Percentiles rank a stretch among this genome's conserved stretches.
Conservation (phyloP, 2,329 filamentous ascomycete species). For the Aureobasidium sp. region DNA sequence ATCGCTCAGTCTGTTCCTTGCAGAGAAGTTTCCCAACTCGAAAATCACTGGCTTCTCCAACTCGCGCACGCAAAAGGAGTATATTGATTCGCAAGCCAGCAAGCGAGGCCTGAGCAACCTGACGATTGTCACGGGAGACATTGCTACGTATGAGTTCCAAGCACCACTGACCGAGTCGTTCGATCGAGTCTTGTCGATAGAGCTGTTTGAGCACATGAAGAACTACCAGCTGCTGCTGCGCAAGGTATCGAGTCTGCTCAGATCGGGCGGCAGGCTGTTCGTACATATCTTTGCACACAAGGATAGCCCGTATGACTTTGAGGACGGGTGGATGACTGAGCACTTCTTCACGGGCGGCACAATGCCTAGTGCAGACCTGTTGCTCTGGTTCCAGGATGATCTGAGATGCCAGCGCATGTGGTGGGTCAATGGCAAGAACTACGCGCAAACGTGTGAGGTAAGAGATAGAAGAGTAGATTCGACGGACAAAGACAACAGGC, state of each 20-base stretch:
- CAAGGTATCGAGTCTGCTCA: constrained; percentile 53
- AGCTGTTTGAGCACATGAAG: constrained; percentile 71
- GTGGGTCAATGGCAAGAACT: constrained; percentile 63
- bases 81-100: constrained; percentile 54
- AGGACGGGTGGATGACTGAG: constrained; percentile 65
- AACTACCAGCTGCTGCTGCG: constrained; percentile 61
- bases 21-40: constrained; percentile 54
- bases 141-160: constrained; percentile 56
- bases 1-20: constrained; percentile 56
- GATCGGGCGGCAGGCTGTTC: constrained; percentile 57
- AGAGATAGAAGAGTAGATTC: neutral
- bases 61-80: constrained; percentile 58
- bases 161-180: constrained; percentile 34
- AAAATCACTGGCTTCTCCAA: constrained; percentile 62
- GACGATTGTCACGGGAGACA: constrained; percentile 57
- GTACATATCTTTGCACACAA: constrained; percentile 61
- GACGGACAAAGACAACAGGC: neutral
- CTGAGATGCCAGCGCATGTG: constrained; percentile 54
- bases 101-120: constrained; percentile 53
- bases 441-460: constrained; percentile 59
- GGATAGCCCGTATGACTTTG: constrained; percentile 60
- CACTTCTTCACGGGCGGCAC: constrained; percentile 68
- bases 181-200: constrained; percentile 60
- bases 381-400: constrained; percentile 59
- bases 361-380: constrained; percentile 59